Percentiles rank a stretch among this genome's conserved stretches.
Evolutionary conservation across 2,329 filamentous ascomycete species (phyloP).

Genomic region (Sporothrix pseudoabietina): DNA sequence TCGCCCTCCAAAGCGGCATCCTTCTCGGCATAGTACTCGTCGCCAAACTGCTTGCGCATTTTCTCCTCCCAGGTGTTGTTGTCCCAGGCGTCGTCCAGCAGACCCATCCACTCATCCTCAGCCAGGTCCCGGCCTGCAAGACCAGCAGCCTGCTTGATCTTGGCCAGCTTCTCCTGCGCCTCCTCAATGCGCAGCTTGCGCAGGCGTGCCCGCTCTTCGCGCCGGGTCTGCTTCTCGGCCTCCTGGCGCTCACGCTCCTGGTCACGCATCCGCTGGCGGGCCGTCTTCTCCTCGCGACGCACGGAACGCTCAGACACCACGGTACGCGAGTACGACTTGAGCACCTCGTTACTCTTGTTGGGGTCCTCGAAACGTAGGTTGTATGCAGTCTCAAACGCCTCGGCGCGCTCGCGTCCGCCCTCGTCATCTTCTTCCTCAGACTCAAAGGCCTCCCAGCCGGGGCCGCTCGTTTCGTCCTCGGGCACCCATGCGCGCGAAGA

Average conservation of each 20-base stretch:
- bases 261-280: constrained; percentile 77
- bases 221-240: constrained; percentile 71
- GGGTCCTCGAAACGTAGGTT: constrained; percentile 97
- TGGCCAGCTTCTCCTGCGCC: constrained; percentile 79
- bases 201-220: constrained; percentile 79
- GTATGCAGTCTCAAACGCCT: constrained; percentile 89
- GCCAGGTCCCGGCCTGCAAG: constrained; percentile 65
- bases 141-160: constrained; percentile 88
- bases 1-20: constrained; percentile 63
- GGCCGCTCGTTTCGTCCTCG: constrained; percentile 46
- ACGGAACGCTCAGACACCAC: constrained; percentile 80
- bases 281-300: constrained; percentile 76
- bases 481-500: constrained; percentile 87
- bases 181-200: constrained; percentile 89
- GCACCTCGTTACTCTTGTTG: constrained; percentile 79
- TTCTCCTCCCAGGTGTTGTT: constrained; percentile 86
- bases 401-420: constrained; percentile 70
- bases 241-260: constrained; percentile 76
- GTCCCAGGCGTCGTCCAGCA: constrained; percentile 87
- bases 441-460: constrained; percentile 78
- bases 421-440: constrained; percentile 92
- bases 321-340: constrained; percentile 88
- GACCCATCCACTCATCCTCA: constrained; percentile 79
- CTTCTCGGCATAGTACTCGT: constrained; percentile 80
- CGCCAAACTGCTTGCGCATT: constrained; percentile 86